These are phyloP conservation scores for Chamaenerion angustifolium DNA, from an alignment of 345 rosid genomes.

Conservation along the genomic window DNA sequence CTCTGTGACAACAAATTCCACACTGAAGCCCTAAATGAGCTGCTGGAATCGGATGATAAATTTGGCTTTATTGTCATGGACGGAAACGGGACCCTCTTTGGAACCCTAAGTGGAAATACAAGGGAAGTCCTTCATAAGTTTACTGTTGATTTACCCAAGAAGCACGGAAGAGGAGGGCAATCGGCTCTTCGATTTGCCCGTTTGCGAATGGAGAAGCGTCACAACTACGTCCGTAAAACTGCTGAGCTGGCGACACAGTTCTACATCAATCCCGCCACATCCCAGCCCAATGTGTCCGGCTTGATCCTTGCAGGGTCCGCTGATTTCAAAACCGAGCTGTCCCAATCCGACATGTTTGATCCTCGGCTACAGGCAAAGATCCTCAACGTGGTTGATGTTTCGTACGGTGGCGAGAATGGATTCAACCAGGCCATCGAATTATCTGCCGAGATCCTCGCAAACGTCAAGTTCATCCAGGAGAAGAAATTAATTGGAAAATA, in stretches of 20 bases:
- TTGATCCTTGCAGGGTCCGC: constrained; percentile 92
- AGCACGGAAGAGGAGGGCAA: constrained; percentile 95
- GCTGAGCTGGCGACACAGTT: constrained; percentile 95
- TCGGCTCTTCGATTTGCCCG: constrained; percentile 96
- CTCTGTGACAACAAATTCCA: constrained; percentile 86
- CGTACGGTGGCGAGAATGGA: constrained; percentile 90
- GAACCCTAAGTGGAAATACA: constrained; percentile 83
- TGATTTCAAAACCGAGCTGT: constrained; percentile 86
- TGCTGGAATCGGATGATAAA: constrained; percentile 82
- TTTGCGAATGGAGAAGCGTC: constrained; percentile 90
- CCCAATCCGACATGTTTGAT: constrained; percentile 92
- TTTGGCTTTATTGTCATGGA: constrained; percentile 93
- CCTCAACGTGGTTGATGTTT: constrained; percentile 78
- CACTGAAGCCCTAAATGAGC: constrained; percentile 75
- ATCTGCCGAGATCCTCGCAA: constrained; percentile 75
- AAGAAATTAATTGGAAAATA: constrained; percentile 76
- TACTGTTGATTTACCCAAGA: constrained; percentile 79
- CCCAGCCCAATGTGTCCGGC: constrained; percentile 91
- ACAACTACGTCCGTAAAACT: constrained; percentile 84
- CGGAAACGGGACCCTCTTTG: constrained; percentile 82
- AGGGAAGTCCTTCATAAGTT: constrained; percentile 89
- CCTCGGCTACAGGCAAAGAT: constrained; percentile 94
- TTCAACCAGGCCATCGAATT: constrained; percentile 87
- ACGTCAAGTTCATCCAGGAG: constrained; percentile 94
- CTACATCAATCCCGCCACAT: constrained; percentile 72